phyloP scores from a whole-genome alignment of 441 rosid species.

The Breynia disticha region DNA sequence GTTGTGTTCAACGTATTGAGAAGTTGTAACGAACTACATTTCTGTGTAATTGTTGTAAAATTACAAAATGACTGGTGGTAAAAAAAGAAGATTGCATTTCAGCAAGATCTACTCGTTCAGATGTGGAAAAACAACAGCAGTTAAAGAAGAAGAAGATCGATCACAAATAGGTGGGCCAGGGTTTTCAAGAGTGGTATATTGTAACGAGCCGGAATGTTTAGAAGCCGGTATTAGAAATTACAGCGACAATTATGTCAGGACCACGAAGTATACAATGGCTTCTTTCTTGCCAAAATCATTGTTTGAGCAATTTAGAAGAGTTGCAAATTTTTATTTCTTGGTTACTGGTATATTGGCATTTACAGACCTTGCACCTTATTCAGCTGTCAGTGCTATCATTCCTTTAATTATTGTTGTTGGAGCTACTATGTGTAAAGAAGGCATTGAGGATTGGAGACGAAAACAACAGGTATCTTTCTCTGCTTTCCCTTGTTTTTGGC shows the following conservation, averaged over 20 bases:
- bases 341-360: constrained; percentile 64
- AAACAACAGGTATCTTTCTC: constrained; percentile 53
- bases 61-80: constrained; percentile 32
- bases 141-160: constrained; percentile 61
- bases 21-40: no score
- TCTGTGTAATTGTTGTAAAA: no score
- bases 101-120: constrained; percentile 56
- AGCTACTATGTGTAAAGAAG: constrained; percentile 86
- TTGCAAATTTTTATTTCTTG: constrained; percentile 79
- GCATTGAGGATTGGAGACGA: constrained; percentile 78
- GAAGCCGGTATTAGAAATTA: constrained; percentile 53
- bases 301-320: constrained; percentile 98
- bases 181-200: constrained; percentile 74
- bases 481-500: constrained; percentile 2
- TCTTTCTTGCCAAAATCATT: constrained; percentile 89
- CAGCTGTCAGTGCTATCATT: constrained; percentile 55
- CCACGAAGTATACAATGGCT: constrained; percentile 70
- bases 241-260: constrained; percentile 63
- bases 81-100: constrained; percentile 37
- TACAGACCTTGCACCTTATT: constrained; percentile 73
- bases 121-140: constrained; percentile 53
- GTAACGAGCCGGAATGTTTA: constrained; percentile 71
- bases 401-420: constrained; percentile 84
- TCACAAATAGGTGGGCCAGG: constrained; percentile 79
- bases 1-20: no score